Evolutionary conservation across 371 early-diverging fungal genomes (phyloP).

Genomic region (Actinomortierella wolfii): DNA sequence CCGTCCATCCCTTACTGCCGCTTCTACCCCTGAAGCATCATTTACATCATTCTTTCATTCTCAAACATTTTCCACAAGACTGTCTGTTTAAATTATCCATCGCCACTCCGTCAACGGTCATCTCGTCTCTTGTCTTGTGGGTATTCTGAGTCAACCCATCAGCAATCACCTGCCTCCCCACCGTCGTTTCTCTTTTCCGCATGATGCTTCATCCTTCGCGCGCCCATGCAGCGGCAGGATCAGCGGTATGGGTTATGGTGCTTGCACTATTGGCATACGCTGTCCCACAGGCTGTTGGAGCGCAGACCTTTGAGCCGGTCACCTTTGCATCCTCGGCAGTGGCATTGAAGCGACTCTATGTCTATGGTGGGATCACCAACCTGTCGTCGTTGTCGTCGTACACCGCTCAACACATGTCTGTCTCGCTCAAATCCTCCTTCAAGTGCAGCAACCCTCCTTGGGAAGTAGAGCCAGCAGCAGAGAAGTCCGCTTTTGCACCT

Average conservation of each 20-base stretch:
- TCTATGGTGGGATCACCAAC: slow-evolving; percentile 32
- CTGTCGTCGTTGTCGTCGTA: slow-evolving; percentile 8
- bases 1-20: background rate
- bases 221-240: background rate
- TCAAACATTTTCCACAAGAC: too few species aligned
- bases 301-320: slow-evolving; percentile 17
- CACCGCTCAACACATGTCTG: slow-evolving; percentile 21
- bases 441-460: slow-evolving; percentile 21
- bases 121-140: background rate
- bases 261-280: background rate
- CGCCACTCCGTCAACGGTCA: background rate
- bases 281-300: background rate
- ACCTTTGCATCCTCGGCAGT: slow-evolving; percentile 25
- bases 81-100: background rate
- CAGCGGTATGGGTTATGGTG: slow-evolving; percentile 2
- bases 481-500: too few species aligned
- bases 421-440: slow-evolving; percentile 18
- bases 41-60: too few species aligned
- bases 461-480: slow-evolving; percentile 5
- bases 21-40: too few species aligned
- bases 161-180: background rate
- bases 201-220: background rate
- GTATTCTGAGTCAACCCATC: background rate
- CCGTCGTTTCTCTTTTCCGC: background rate
- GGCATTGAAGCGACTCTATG: slow-evolving; percentile 15